Base-by-base conservation (phyloP, 1,139 yeast genomes). In the Candida neerlandica region DNA sequence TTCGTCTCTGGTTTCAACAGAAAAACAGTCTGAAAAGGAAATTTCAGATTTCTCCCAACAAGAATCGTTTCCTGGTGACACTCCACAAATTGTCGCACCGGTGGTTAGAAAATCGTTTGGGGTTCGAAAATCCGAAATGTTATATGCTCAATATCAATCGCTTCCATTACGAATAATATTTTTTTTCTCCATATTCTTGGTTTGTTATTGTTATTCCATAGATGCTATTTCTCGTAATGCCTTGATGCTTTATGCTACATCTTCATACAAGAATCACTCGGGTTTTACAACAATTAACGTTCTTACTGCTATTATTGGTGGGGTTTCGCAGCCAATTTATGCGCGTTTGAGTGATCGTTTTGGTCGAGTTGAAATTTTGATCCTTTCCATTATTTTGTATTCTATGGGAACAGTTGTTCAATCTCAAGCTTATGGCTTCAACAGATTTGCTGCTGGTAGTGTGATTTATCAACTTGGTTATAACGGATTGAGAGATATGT, bases 371-470 rank as follows among this genome's bases (percentile, higher is more conserved):
- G 82, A 81, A 55, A 65, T 86, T 52, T 67, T 82, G 40, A 42
- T 80, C 18, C 63, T 81, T 5, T 73, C 87, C 0, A 70, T 86
- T 21, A 56, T 86, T 4, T 78, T 86, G 55, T 85, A 86, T 60
- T 76, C 77, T 9, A 71, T 86, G 41, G 95, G 95, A 26, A 85
- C 90, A 5, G 75, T 87, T 7, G 43, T 49, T 16, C 43, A 42
- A 41, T 40, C 43, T 2, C 51, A 46, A 37, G 51, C 51, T 6
- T 75, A 73, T 53, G 82, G 84, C 56, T 82, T 87, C 32, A 77
- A 81, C 52, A 69, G 84, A 39, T 86, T 81, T 57, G 86, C 89
- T 46, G 94, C 85, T 16, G 95, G 94, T 55, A 77, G 89, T 0
- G 82, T 86, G 29, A 70, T 87, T 51, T 85, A 84, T 65, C 85